Evolutionary conservation across 306 rosid species (phyloP), one percentile per base, ranked within the genome.

Genomic region (Trichosanthes truncata): DNA sequence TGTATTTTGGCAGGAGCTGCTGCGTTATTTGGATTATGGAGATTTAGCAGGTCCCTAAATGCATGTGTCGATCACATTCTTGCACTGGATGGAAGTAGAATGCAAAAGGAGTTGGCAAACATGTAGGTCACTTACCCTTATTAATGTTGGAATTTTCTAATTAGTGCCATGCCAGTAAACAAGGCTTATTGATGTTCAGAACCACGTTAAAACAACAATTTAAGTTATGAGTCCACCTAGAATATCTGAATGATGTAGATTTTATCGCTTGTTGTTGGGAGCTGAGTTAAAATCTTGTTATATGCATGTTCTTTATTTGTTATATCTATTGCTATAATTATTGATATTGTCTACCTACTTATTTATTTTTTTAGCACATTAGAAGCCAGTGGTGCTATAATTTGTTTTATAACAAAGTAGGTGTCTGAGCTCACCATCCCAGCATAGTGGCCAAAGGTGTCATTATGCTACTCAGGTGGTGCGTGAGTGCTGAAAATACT

Each of bases 91-190:
- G 97, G 97, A 72, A 91, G 85, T 87, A 78, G 79, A 78, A 81
- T 90, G 83, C 98, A 95, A 88, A 85, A 67, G 77, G 98, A 92
- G 87, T 83, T 95, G 29, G 92, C 91, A 14, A 87, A 87, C 76
- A 88, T 92, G 97, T 95, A 84, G 6, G 90, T 89, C 81, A 76
- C 79, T 80, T 74, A 60, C 41, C 75, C 78, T 74, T 14, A 45
- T 56, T 81, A n/a, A 21, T 82, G 9, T 17, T 73, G 46, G 69
- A 45, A 40, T 25, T 78, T 84, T 71, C 82, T 68, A 11, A 60
- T 65, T 9, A 43, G 56, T 43, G 72, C 75, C 56, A 67, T 40
- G 23, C 20, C 36, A 11, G 33, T 1, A 23, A 48, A 36, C 36
- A 20, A 45, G 57, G n/a, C 38, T 33, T 77, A 48, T 78, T 61